Evolutionary conservation across 306 rosid genomes (phyloP), one percentile per base, ranked within the genome.

Genomic region (Quercus aquifolioides): DNA sequence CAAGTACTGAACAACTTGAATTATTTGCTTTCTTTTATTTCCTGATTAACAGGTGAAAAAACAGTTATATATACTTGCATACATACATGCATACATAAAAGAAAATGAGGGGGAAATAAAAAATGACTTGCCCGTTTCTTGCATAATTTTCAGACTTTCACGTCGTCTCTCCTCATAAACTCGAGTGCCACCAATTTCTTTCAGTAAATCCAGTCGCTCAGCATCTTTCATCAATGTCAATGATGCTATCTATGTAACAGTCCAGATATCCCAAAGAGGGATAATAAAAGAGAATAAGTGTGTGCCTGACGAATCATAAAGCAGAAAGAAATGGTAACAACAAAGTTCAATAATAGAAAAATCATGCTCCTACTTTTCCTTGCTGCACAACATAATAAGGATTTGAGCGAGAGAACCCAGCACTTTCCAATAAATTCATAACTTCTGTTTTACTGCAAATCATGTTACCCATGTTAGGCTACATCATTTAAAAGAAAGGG

Each of bases 381-480:
- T 95, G 99, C 78, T 95, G 99, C 78, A 95, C 99, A 82, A 95
- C 96, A 86, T 95, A 95, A 87, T 95, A 95, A 82, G 99, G 99
- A 86, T 95, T 95, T 83, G 99, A 95, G 75, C 96, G 97, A 82
- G 99, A 95, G 87, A 95, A 95, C 79, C 99, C 99, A 78, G 98
- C 99, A 89, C 99, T 95, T 88, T 95, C 99, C 83, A 95, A 82
- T 82, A 95, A 91, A 89, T 92, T 95, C 99, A 95, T 95, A 73
- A 95, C 99, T 87, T 95, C 99, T 0, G 98, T 89, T 89, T 95
- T 95, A 79, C 99, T 95, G 86, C 81, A 86, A 74, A 81, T 60
- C 73, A 55, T 69, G 68, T 74, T 67, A 68, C 59, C 52, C 19
- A 11, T 19, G 11, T 35, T 67, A 67, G 26, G 52, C 72, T 67